Base-by-base conservation (phyloP, 257 asterid genomes). In the Fraxinus quadrangulata region DNA sequence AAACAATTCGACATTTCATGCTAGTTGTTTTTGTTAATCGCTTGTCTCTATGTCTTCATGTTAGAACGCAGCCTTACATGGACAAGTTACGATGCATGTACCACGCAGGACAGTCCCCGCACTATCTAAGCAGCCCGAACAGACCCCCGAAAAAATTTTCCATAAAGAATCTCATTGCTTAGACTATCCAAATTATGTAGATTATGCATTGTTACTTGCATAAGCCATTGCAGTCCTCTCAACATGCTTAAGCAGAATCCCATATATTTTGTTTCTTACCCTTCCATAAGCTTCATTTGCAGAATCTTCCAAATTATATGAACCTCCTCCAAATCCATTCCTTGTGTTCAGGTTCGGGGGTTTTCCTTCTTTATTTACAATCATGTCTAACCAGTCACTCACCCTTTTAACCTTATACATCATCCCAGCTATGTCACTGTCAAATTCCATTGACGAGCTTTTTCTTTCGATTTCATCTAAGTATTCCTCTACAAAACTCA, bases 161-260 rank as follows among this genome's bases (percentile, higher is more conserved):
- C 51, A 45, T 45, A 4, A 47, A 16, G 59, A 3, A 47, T 47
- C n/a, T 47, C 59, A 47, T 47, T 47, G 8, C 59, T 47, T 47
- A 14, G 59, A 47, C 21, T 45, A 3, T 45, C 51, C 51, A 13
- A 45, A 2, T 47, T 14, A 13, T 40, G 0, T 33, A 61, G 23
- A 45, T 45, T 75, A 30, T 67, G 79, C 71, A 66, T 28, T 77
- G 67, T 66, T 70, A 74, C 28, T 71, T 74, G 85, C 83, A 36
- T 87, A 79, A 47, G 86, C 89, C 89, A 84, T 81, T 16, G 91
- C 85, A 49, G 91, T 91, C 85, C 91, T 87, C 80, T 92, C 96
- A 4, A 91, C 94, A 79, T 88, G 85, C 51, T 86, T 89, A 70
- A 92, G 71, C 67, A 91, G 69, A 72, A 92, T 91, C 37, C 74